Base-by-base conservation (phyloP, 176 grass and related monocot species). In the Phyllostachys edulis region DNA sequence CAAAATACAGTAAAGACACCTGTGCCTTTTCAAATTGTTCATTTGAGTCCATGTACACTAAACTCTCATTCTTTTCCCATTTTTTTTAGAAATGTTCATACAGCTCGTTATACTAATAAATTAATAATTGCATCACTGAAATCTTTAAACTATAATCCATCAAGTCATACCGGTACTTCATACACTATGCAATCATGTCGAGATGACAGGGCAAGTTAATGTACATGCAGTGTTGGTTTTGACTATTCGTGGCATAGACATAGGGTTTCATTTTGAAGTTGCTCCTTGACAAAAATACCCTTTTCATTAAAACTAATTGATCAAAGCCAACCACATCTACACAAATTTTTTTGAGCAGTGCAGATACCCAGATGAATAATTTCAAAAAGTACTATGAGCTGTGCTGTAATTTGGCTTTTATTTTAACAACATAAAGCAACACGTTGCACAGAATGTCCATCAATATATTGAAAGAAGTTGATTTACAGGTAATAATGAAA, bases 271-370 rank as follows among this genome's bases (percentile, higher is more conserved):
- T 34, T 42, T 13, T 55, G 11, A 10, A 20, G 18, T 21, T 49
- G 34, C 13, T 47, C 44, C 55, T 50, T 6, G 17, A 45, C 3
- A 46, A 36, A 8, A 54, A 9, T 51, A 34, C 16, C 23, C 5
- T 63, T 71, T 67, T 57, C 6, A 67, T 16, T 68, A 23, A 26
- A 85, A 79, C 4, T 60, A 77, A 15, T 42, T 71, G 14, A 72
- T 16, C 12, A 64, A 64, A 52, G 29, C 10, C 23, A 71, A 42
- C 66, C 36, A 36, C 17, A 71, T 82, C 6, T 51, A 78, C 32
- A 34, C 32, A 34, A 45, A 9, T 79, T 60, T 15, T 13, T 37
- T 67, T 46, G 1, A 23, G 41, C 8, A 34, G 18, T 66, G 16
- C 1, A 73, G 55, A 60, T 38, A 75, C 32, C 62, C 4, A 61